Percentiles rank a stretch among this genome's conserved stretches.
These are phyloP conservation scores for Cercis canadensis DNA, from an alignment of 306 rosid species.

Conservation along the genomic window DNA sequence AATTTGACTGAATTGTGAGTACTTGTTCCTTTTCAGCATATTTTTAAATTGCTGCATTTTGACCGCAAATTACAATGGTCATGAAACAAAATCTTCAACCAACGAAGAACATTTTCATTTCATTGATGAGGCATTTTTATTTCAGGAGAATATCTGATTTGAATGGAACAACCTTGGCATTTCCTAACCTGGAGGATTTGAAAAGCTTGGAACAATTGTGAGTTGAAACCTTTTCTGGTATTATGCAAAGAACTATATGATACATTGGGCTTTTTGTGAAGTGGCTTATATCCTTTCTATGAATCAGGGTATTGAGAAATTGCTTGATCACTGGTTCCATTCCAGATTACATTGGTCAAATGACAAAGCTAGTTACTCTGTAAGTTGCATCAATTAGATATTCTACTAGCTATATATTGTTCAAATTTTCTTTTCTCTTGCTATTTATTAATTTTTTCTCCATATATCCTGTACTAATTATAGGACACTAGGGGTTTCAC, in stretches of 20 bases:
- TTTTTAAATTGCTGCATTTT: conserved; percentile 26
- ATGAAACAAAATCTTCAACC: too few relatives aligned
- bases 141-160: conserved; percentile 85
- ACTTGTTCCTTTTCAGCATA: conserved; percentile 14
- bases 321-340: conserved; percentile 61
- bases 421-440: neutral
- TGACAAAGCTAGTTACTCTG: conserved; percentile 39
- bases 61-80: neutral
- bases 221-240: conserved; percentile 46
- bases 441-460: neutral
- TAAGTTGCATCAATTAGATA: conserved; percentile 42
- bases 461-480: too few relatives aligned
- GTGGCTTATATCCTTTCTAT: conserved; percentile 34
- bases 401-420: too few relatives aligned
- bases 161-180: conserved; percentile 53
- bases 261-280: conserved; percentile 13
- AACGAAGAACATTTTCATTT: neutral
- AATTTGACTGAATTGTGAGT: conserved; percentile 57
- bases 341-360: conserved; percentile 42
- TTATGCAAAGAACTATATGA: neutral
- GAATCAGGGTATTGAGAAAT: conserved; percentile 65
- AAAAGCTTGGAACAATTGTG: conserved; percentile 48
- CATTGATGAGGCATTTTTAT: conserved; percentile 36
- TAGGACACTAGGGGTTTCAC: too few relatives aligned
- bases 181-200: conserved; percentile 62